Conservation (phyloP, 345 rosid genomes). For the Eucalyptus erythrocorys region DNA sequence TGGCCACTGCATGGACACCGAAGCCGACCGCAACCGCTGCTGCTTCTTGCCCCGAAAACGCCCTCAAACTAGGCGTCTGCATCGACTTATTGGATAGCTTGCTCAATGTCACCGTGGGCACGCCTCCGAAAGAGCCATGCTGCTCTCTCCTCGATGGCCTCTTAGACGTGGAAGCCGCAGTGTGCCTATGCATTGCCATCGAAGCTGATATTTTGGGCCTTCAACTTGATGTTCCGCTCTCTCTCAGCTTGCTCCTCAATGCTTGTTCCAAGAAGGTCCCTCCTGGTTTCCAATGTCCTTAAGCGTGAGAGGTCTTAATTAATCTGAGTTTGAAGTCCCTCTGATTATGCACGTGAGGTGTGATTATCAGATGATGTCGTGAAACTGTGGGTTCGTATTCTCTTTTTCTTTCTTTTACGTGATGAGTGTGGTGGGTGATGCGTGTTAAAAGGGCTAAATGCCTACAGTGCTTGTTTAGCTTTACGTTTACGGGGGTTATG, state of each 20-base stretch:
- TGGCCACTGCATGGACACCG: conserved; percentile 26
- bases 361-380: background rate
- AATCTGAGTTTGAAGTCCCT: background rate
- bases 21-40: conserved; percentile 8
- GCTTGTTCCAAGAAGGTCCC: conserved; percentile 56
- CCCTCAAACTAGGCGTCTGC: conserved; percentile 43
- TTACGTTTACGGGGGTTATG: background rate
- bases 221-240: conserved; percentile 37
- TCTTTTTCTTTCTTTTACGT: background rate
- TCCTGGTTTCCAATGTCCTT: conserved; percentile 49
- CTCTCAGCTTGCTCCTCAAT: conserved; percentile 53
- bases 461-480: background rate
- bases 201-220: conserved; percentile 52
- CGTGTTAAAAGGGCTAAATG: background rate
- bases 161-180: conserved; percentile 40
- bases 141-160: conserved; percentile 46
- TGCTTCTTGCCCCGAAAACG: conserved; percentile 37
- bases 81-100: conserved; percentile 32
- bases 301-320: background rate
- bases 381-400: background rate
- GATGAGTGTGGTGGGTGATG: background rate
- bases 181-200: conserved; percentile 62
- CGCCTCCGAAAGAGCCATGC: conserved; percentile 42
- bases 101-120: conserved; percentile 31
- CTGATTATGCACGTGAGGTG: background rate